Base-by-base conservation (phyloP, 352 stramenopile genomes). In the Phytophthora colocasiae region DNA sequence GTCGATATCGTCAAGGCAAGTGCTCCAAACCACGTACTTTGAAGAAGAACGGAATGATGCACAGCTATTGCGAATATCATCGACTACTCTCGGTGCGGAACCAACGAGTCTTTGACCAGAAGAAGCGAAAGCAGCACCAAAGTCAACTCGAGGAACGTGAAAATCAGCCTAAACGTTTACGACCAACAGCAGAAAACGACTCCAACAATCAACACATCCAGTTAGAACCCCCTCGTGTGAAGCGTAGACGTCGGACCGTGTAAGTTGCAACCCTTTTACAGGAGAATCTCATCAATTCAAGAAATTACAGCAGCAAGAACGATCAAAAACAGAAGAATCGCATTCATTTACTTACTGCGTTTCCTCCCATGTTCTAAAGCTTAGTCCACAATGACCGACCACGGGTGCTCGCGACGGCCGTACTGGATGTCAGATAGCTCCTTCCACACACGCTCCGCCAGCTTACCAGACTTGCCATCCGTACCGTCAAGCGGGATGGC, bases 391-490 rank as follows among this genome's bases (percentile, higher is more conserved):
- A 83, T 26, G 29, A 84, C 58, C 26, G 77, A 86, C 79, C 79
- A 88, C 50, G 77, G 77, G 53, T 86, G 77, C n/a, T 84, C 63
- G 19, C 64, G 68, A 55, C 77, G 79, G 38, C 79, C 79, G 61
- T 88, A 88, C 65, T 86, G 93, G 53, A 98, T 98, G 75, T 97
- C 92, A 17, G 77, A 95, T 15, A 98, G 77, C 34, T 93, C 73
- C 44, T 97, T 90, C 84, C 88, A 98, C 41, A 98, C 60, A 32
- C 89, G 82, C 71, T 97, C 88, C 6, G 95, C 91, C 29, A 98
- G 52, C 53, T 89, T 84, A 51, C 93, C 95, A 24, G 90, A 74
- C 69, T 94, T 91, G 55, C 86, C 83, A 64, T 92, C 86, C 31
- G 75, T 88, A 49, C 87, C 90, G n/a, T 90, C 75, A 8, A 97